Evolutionary conservation across 345 rosid species (phyloP), one percentile per base, ranked within the genome.

Genomic region (Syzygium aqueum): DNA sequence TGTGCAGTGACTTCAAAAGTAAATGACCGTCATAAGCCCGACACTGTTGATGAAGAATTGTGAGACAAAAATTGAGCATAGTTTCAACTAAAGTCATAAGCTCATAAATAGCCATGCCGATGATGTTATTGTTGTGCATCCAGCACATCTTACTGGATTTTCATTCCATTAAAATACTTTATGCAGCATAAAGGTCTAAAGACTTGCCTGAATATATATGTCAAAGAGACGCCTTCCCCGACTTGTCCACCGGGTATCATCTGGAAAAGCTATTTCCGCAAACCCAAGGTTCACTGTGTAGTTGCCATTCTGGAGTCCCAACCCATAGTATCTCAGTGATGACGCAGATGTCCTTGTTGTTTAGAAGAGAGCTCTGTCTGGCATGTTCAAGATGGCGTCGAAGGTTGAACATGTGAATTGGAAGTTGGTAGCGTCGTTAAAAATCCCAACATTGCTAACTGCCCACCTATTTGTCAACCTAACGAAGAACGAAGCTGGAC

Each of bases 251-350:
- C 33, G 85, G 21, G 56, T 82, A 84, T 80, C 63, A 46, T 59
- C 65, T 59, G 7, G 43, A 49, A 91, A 87, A 21, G 53, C 80
- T 30, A 23, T 85, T 87, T 94, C 96, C 25, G 91, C 90, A 91
- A 94, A 94, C 86, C 90, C 92, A 51, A 94, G 93, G 53, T 49
- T 86, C 51, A 94, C 91, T 28, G 86, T 93, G 88, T 96, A 96
- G 90, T 93, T 92, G 33, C 98, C 98, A 92, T 96, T 95, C 92
- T 96, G 86, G 43, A 96, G 97, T 77, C 98, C 98, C 90, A 96
- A 88, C 22, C 98, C 98, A 51, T 94, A 95, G 91, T 95, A 95
- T 90, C 98, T 93, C 78, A 96, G 85, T 25, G 98, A 95, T 16
- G 96, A 93, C 78, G 96, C 94, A 84, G 99, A 94, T 77, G 92